Percentiles rank a stretch among this genome's conserved stretches.
phyloP scores from a whole-genome alignment of 2,329 filamentous ascomycete species.

The Exophiala sideris region DNA sequence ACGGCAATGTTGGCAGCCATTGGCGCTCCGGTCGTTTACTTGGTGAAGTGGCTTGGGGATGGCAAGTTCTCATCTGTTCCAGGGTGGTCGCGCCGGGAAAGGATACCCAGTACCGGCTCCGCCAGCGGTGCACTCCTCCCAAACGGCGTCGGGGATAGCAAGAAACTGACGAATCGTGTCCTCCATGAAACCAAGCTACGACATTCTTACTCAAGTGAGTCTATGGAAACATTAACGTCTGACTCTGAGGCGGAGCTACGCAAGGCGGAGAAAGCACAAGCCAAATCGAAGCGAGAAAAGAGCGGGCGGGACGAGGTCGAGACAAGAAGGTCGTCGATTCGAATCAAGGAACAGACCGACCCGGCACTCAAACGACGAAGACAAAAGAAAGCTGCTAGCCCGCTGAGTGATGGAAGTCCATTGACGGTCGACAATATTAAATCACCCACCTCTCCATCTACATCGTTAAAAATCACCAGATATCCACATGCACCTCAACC shows the following conservation, averaged over 20 bases:
- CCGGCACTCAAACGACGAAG: slow-evolving; percentile 52
- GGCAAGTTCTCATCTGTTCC: slow-evolving; percentile 75
- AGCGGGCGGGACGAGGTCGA: slow-evolving; percentile 15
- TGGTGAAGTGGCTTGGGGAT: slow-evolving; percentile 78
- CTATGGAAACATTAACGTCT: slow-evolving; percentile 15
- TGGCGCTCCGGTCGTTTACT: slow-evolving; percentile 74
- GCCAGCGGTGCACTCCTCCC: slow-evolving; percentile 25
- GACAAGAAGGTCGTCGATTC: slow-evolving; percentile 24
- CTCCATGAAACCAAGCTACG: slow-evolving; percentile 24
- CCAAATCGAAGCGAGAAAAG: slow-evolving; percentile 17
- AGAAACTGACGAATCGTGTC: slow-evolving; percentile 18
- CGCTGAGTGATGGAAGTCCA: slow-evolving; percentile 42
- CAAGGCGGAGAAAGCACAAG: slow-evolving; percentile 6
- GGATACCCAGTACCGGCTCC: slow-evolving; percentile 13
- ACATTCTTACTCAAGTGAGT: slow-evolving; percentile 28
- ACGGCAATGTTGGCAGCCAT: slow-evolving; percentile 76
- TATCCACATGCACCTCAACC: slow-evolving; percentile 89
- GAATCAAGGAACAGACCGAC: slow-evolving; percentile 29
- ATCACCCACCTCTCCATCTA: slow-evolving; percentile 81
- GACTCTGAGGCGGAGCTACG: slow-evolving; percentile 26
- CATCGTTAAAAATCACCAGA: slow-evolving; percentile 67
- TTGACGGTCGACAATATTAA: slow-evolving; percentile 78
- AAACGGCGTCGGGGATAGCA: slow-evolving; percentile 6
- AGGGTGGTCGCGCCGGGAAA: slow-evolving; percentile 56
- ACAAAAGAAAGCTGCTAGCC: slow-evolving; percentile 40